Base-by-base conservation (phyloP, 768 basidiomycete genomes). In the Steccherinum ochraceum region DNA sequence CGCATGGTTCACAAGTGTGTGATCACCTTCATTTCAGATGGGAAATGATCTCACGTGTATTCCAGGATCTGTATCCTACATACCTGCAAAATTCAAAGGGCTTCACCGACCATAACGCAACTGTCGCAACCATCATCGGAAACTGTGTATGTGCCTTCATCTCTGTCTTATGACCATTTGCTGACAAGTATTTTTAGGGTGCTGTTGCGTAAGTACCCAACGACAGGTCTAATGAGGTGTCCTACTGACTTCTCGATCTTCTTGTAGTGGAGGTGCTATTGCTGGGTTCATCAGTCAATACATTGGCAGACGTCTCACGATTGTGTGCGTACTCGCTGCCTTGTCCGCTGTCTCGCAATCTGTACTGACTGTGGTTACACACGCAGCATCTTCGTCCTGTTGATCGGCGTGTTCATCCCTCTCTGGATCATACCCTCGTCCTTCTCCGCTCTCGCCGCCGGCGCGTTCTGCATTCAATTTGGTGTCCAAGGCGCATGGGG, bases 401-500 rank as follows among this genome's bases (percentile, higher is more conserved):
- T 80, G 30, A 68, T 83, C 42, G 83, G 74, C 61, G 73, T 63
- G 20, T 80, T 80, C 68, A 86, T 89, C 58, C 86, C 86, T 0
- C 73, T 93, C 1, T 94, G 92, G 93, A 88, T 92, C 58, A 58
- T 95, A 5, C 93, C 93, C 2, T 67, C 59, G 5, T 67, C 74
- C 1, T 93, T 93, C 65, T 64, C 76, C 1, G 76, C 71, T 1
- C 82, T 96, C 7, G 61, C 88, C 0, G 89, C 89, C 0, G 90
- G 90, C 10, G 92, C 90, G 0, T 95, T 94, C 69, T 91, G 79
- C 58, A 72, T 92, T 16, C 91, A 93, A 61, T 80, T 89, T 56
- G 89, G 89, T 46, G 89, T 94, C 0, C 93, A 95, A 64, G 91
- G 90, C 1, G 91, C 89, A 30, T 92, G 89, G 88, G 89, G 89